Evolutionary conservation across 2,329 filamentous ascomycete genomes (phyloP).

Genomic region (Cyanodermella asteris): DNA sequence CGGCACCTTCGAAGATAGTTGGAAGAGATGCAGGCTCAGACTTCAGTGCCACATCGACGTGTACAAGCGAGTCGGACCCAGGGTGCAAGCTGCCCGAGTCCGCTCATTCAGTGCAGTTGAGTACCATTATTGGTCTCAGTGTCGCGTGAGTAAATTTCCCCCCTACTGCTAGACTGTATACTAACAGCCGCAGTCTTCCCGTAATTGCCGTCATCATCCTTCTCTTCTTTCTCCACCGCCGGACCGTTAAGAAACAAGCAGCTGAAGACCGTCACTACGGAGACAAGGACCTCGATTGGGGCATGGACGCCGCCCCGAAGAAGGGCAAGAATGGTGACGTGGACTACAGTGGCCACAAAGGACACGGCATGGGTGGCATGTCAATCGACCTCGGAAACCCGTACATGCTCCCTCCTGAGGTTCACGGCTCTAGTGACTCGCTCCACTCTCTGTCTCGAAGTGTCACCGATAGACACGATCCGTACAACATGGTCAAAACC

Average conservation of each 20-base stretch:
- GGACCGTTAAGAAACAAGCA: slow-evolving; percentile 48
- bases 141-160: too few species aligned
- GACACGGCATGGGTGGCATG: slow-evolving; percentile 39
- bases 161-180: too few species aligned
- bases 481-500: too few species aligned
- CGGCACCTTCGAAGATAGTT: too few species aligned
- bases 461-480: slow-evolving; percentile 56
- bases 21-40: too few species aligned
- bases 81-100: too few species aligned
- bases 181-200: slow-evolving; percentile 72
- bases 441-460: slow-evolving; percentile 65
- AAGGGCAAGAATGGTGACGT: slow-evolving; percentile 13
- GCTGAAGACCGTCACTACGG: slow-evolving; percentile 69
- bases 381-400: slow-evolving; percentile 59
- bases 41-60: too few species aligned
- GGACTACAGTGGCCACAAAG: slow-evolving; percentile 19
- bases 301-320: slow-evolving; percentile 33
- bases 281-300: slow-evolving; percentile 83
- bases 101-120: too few species aligned
- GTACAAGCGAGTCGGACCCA: too few species aligned
- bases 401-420: slow-evolving; percentile 71
- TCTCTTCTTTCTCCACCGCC: slow-evolving; percentile 56
- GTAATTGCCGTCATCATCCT: slow-evolving; percentile 43
- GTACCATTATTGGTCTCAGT: too few species aligned
- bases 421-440: slow-evolving; percentile 65